A percentile compares a stretch with the other conserved stretches of the same genome.
phyloP scores from a whole-genome alignment of 441 rosid species.

The Euphorbia corollata region DNA sequence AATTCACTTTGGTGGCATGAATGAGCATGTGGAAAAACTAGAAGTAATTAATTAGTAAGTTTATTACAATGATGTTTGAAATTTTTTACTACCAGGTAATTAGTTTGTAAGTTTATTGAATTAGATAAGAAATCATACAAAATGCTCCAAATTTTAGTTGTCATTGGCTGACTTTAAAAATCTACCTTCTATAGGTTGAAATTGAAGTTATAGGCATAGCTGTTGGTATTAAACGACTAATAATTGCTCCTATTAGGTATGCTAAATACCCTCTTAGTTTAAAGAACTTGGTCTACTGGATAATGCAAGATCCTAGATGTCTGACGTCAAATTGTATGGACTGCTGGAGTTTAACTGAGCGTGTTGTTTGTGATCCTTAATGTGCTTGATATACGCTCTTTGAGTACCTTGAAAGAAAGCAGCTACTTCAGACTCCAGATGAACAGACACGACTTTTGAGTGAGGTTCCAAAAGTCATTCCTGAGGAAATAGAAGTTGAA shows the following conservation, averaged over 20 bases:
- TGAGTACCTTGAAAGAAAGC: slow-evolving; percentile 68
- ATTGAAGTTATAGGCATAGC: background rate
- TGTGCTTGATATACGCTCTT: slow-evolving; percentile 41
- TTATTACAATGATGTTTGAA: no score
- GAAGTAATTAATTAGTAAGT: no score
- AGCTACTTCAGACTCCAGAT: slow-evolving; percentile 54
- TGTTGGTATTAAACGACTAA: background rate
- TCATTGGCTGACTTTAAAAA: background rate
- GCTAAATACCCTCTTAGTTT: background rate
- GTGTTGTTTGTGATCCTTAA: slow-evolving; percentile 43
- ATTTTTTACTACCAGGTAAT: no score
- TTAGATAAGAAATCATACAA: background rate
- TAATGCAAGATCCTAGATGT: background rate
- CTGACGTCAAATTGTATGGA: background rate
- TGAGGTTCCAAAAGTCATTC: slow-evolving; percentile 60
- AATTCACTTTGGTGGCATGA: no score
- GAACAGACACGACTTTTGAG: slow-evolving; percentile 55
- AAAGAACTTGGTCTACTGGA: slow-evolving; percentile 4
- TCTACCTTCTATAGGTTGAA: background rate
- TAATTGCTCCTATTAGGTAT: background rate
- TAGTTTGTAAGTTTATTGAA: background rate
- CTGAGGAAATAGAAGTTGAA: slow-evolving; percentile 48
- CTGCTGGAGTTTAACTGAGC: background rate
- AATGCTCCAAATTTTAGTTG: background rate
- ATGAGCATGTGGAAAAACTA: no score